A percentile compares a stretch with the other conserved stretches of the same genome.
Evolutionary conservation across 2,329 filamentous ascomycete species (phyloP).

Genomic region (Scleromitrula shiraiana): DNA sequence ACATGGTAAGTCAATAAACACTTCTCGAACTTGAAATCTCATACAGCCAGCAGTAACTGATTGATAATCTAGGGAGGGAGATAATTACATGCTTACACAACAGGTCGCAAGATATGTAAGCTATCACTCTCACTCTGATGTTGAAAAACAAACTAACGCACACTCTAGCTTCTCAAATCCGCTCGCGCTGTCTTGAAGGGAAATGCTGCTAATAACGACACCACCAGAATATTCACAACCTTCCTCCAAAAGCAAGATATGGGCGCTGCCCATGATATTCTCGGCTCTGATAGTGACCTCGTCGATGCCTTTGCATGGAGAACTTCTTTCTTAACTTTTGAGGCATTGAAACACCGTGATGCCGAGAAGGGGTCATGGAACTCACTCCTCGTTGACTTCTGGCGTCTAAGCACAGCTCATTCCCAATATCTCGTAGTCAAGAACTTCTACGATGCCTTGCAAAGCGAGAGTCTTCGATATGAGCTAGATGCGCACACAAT

Average conservation of each 20-base stretch:
- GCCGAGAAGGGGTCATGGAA: slow-evolving; percentile 72
- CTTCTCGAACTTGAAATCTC: no score
- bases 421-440: slow-evolving; percentile 72
- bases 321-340: slow-evolving; percentile 65
- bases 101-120: slow-evolving; percentile 65
- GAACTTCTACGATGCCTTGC: slow-evolving; percentile 67
- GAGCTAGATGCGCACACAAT: slow-evolving; percentile 51
- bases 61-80: no score
- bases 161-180: slow-evolving; percentile 56
- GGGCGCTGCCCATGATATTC: slow-evolving; percentile 66
- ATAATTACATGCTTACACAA: slow-evolving; percentile 74
- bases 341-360: slow-evolving; percentile 66
- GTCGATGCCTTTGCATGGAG: slow-evolving; percentile 71
- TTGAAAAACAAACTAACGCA: slow-evolving; percentile 22
- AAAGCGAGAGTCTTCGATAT: slow-evolving; percentile 42
- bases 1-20: no score
- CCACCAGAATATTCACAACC: slow-evolving; percentile 54
- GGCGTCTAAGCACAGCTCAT: slow-evolving; percentile 65
- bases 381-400: slow-evolving; percentile 69
- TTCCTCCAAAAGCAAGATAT: slow-evolving; percentile 60
- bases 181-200: slow-evolving; percentile 61
- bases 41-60: no score
- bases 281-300: slow-evolving; percentile 61
- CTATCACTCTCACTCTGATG: slow-evolving; percentile 6
- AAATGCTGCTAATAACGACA: slow-evolving; percentile 59